Conservation (phyloP, 1,284 basidiomycete species). For the Neotropicomus parvogracilis region DNA sequence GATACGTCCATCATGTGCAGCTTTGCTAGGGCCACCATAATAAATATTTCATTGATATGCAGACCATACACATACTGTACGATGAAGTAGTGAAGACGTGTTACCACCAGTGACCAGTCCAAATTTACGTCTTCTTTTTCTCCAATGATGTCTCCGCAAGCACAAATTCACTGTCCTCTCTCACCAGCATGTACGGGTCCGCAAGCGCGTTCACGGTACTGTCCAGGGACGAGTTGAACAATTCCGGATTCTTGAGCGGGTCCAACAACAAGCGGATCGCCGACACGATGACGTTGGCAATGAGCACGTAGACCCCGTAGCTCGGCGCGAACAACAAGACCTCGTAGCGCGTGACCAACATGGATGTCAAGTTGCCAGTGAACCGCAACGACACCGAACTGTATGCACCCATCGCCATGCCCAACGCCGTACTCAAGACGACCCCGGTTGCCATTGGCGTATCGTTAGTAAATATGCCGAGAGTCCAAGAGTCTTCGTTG, state of each 20-base stretch:
- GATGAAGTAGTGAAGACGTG: too few relatives aligned
- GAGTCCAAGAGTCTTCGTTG: too few relatives aligned
- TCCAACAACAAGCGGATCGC: not conserved
- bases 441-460: too few relatives aligned
- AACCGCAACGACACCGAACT: not conserved
- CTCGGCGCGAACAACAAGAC: not conserved
- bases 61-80: conserved; percentile 13
- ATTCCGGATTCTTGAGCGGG: conserved; percentile 1
- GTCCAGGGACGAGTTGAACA: too few relatives aligned
- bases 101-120: too few relatives aligned
- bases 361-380: not conserved
- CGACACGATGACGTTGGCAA: not conserved
- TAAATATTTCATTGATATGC: conserved; percentile 20
- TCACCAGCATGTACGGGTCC: not conserved
- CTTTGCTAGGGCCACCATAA: conserved; percentile 31
- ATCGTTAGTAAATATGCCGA: not conserved
- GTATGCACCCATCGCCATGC: not conserved
- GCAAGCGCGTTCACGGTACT: too few relatives aligned
- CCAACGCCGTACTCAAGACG: not conserved
- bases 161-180: not conserved
- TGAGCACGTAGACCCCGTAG: not conserved
- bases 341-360: not conserved
- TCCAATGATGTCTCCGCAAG: not conserved
- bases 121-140: not conserved
- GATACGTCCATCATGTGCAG: too few relatives aligned